phyloP scores from a whole-genome alignment of 2,329 filamentous ascomycete genomes.

The Mycosphaerella sp. region DNA sequence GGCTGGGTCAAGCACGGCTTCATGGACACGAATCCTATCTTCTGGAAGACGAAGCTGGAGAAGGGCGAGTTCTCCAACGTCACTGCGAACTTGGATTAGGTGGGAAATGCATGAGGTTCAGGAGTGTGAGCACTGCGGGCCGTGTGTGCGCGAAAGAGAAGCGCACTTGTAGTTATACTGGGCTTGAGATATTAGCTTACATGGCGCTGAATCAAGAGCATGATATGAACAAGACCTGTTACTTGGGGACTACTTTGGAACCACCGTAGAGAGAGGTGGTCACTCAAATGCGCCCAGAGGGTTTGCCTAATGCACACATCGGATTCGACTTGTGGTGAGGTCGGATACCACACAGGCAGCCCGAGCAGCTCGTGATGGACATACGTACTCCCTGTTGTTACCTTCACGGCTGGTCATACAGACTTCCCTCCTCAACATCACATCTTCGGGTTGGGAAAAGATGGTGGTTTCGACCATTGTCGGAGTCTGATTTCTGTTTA shows the following conservation, averaged over 20 bases:
- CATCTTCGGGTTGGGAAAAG: too few species aligned
- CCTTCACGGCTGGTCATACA: too few species aligned
- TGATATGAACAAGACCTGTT: slow-evolving; percentile 1
- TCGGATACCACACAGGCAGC: too few species aligned
- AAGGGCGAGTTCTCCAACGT: slow-evolving; percentile 99
- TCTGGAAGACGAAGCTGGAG: slow-evolving; percentile 98
- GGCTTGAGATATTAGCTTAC: slow-evolving; percentile 17
- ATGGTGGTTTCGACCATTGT: too few species aligned
- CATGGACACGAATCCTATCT: slow-evolving; percentile 96
- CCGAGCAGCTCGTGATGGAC: too few species aligned
- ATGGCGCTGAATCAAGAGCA: slow-evolving; percentile 5
- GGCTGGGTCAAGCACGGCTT: slow-evolving; percentile 99
- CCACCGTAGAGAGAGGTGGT: too few species aligned
- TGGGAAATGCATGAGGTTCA: slow-evolving; percentile 2
- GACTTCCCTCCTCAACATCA: too few species aligned
- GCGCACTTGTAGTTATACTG: slow-evolving; percentile 18
- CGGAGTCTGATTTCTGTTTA: too few species aligned
- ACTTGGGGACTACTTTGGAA: background rate
- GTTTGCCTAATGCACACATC: too few species aligned
- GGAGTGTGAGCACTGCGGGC: background rate
- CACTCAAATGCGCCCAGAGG: too few species aligned
- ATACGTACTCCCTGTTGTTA: too few species aligned
- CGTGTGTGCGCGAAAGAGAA: background rate
- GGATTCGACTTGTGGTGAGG: too few species aligned
- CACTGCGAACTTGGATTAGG: slow-evolving; percentile 57